A percentile compares a stretch with the other conserved stretches of the same genome.
Evolutionary conservation across 116 monocot species (phyloP).

Genomic region (Papilionanthe hybrid): DNA sequence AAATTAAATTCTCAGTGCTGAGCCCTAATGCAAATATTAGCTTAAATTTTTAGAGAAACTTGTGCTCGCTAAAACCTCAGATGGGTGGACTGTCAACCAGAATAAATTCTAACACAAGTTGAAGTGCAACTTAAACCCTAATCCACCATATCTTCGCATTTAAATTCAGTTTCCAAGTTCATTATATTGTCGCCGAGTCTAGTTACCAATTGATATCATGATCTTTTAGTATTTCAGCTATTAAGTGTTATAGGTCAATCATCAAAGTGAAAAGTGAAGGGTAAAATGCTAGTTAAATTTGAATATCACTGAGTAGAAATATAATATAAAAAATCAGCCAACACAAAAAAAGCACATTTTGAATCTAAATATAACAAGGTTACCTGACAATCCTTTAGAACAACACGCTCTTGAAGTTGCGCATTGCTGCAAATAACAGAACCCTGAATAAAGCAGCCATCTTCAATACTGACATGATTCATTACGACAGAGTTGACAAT

Average conservation of each 20-base stretch:
- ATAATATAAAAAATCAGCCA: neutral
- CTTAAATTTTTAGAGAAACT: too few species aligned
- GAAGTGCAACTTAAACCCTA: too few species aligned
- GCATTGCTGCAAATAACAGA: constrained; percentile 91
- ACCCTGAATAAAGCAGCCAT: constrained; percentile 89
- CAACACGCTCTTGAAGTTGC: constrained; percentile 85
- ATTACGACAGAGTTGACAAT: constrained; percentile 95
- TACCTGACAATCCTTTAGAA: constrained; percentile 96
- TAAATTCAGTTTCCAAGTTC: too few species aligned
- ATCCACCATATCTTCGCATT: too few species aligned
- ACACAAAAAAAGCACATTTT: neutral
- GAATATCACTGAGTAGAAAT: neutral
- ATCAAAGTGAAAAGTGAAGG: neutral
- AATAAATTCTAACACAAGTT: too few species aligned
- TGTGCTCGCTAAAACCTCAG: too few species aligned
- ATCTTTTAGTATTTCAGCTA: neutral
- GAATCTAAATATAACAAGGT: neutral
- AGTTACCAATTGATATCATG: too few species aligned
- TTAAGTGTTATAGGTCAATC: neutral
- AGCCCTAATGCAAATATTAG: too few species aligned
- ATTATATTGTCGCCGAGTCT: too few species aligned
- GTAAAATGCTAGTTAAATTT: neutral
- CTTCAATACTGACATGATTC: constrained; percentile 96
- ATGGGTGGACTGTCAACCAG: too few species aligned
- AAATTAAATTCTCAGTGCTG: too few species aligned